phyloP scores from a whole-genome alignment of 345 rosid species.

The Triadica sebifera region DNA sequence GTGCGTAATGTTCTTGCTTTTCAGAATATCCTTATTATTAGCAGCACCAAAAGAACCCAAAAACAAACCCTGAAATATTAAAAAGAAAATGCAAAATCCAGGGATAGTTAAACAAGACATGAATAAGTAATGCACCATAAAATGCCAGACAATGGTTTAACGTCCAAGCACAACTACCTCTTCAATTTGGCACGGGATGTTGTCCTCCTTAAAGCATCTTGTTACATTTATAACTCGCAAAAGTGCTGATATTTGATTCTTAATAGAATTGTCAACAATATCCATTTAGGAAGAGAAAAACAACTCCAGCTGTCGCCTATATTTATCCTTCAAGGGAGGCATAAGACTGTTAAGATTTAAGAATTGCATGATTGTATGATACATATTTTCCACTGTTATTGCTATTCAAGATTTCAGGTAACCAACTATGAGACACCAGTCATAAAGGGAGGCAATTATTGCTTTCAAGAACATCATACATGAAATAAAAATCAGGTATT shows the following conservation, averaged over 20 bases:
- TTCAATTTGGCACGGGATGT: slow-evolving; percentile 28
- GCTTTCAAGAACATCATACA: not conserved
- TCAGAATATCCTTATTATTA: slow-evolving; percentile 45
- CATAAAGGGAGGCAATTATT: not conserved
- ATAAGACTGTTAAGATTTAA: not conserved
- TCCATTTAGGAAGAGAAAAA: slow-evolving; percentile 28
- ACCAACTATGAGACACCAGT: not conserved
- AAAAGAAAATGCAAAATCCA: not conserved
- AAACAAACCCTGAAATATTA: slow-evolving; percentile 36
- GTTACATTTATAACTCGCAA: slow-evolving; percentile 40
- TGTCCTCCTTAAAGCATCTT: slow-evolving; percentile 33
- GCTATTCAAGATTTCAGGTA: not conserved
- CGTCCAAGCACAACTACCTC: slow-evolving; percentile 18
- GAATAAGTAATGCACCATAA: not conserved
- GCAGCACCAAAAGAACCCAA: slow-evolving; percentile 54
- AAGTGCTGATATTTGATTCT: slow-evolving; percentile 46
- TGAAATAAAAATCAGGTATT: not conserved
- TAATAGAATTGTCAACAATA: slow-evolving; percentile 36
- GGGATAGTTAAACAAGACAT: too few species aligned
- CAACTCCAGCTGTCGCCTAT: not conserved
- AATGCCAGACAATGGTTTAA: not conserved
- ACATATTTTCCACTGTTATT: not conserved
- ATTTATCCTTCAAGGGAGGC: slow-evolving; percentile 2
- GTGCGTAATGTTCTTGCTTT: slow-evolving; percentile 61
- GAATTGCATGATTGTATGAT: too few species aligned